Evolutionary conservation across 2,329 filamentous ascomycete genomes (phyloP).

Genomic region (Talaromyces sp.): DNA sequence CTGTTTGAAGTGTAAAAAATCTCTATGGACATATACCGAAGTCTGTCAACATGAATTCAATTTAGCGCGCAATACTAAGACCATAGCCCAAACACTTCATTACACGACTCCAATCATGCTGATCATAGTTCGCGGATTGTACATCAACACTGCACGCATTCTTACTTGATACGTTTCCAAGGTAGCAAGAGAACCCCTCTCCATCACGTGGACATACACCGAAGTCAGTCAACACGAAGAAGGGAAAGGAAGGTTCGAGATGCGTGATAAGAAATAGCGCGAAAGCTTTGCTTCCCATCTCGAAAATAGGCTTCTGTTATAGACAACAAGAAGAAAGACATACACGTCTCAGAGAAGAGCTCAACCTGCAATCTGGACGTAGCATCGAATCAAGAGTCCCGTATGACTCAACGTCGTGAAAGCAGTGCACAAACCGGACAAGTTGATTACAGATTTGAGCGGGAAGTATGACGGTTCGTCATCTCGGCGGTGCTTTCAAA

Average conservation of each 20-base stretch:
- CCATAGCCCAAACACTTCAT: neutral
- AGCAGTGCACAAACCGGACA: neutral
- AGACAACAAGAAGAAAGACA: conserved; percentile 19
- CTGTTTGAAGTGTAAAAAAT: neutral
- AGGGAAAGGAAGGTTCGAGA: conserved; percentile 6
- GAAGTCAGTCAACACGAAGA: conserved; percentile 19
- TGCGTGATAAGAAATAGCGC: neutral
- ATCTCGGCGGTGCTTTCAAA: conserved; percentile 42
- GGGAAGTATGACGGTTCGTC: conserved; percentile 28
- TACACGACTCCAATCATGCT: neutral
- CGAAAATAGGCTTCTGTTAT: neutral
- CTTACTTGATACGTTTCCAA: neutral
- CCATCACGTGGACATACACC: conserved; percentile 19
- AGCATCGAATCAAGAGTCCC: neutral
- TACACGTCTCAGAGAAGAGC: conserved; percentile 20
- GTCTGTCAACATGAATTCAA: conserved; percentile 4
- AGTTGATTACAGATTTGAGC: conserved; percentile 8
- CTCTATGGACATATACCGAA: conserved; percentile 6
- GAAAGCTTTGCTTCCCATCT: neutral
- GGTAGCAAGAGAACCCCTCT: neutral
- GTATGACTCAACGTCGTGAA: conserved; percentile 14
- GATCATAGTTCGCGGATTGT: neutral
- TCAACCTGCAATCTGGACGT: conserved; percentile 21
- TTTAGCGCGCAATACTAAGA: neutral
- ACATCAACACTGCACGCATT: neutral